phyloP scores from a whole-genome alignment of 805 yeast genomes.

The Saccharomycopsis amapae region DNA sequence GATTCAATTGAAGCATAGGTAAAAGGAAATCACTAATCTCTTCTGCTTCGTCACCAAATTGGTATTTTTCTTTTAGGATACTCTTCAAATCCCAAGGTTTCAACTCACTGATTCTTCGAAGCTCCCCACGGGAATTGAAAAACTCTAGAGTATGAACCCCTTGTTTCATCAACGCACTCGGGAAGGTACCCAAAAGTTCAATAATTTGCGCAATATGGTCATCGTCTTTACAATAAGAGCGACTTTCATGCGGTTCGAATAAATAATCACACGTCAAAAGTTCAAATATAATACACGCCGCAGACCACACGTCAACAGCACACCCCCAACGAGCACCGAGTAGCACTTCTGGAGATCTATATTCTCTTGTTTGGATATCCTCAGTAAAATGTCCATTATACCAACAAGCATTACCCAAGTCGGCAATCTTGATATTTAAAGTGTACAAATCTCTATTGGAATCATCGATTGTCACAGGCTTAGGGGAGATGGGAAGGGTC shows the following conservation, averaged over 20 bases:
- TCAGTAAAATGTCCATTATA: conserved; percentile 54
- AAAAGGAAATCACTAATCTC: conserved; percentile 68
- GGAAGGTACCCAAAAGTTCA: conserved; percentile 39
- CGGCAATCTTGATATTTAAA: conserved; percentile 50
- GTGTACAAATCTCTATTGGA: conserved; percentile 2
- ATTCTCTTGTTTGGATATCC: conserved; percentile 64
- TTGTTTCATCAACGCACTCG: conserved; percentile 42
- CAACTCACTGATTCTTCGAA: conserved; percentile 71
- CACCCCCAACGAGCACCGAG: conserved; percentile 57
- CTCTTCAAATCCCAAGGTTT: conserved; percentile 85
- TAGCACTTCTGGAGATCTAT: conserved; percentile 58
- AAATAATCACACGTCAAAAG: conserved; percentile 54
- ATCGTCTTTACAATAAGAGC: conserved; percentile 43
- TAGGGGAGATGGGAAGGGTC: not conserved
- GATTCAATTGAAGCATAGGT: conserved; percentile 80
- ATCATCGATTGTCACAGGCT: conserved; percentile 11
- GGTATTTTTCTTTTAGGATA: conserved; percentile 82
- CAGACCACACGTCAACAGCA: conserved; percentile 55
- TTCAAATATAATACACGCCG: conserved; percentile 53
- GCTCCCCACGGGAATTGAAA: conserved; percentile 60
- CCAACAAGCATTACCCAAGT: conserved; percentile 68
- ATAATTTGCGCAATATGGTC: conserved; percentile 59
- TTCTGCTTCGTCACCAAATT: conserved; percentile 54
- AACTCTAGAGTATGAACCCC: conserved; percentile 56
- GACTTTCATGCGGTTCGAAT: conserved; percentile 52